phyloP scores from a whole-genome alignment of 805 yeast species.

The Pichia deserticola region DNA sequence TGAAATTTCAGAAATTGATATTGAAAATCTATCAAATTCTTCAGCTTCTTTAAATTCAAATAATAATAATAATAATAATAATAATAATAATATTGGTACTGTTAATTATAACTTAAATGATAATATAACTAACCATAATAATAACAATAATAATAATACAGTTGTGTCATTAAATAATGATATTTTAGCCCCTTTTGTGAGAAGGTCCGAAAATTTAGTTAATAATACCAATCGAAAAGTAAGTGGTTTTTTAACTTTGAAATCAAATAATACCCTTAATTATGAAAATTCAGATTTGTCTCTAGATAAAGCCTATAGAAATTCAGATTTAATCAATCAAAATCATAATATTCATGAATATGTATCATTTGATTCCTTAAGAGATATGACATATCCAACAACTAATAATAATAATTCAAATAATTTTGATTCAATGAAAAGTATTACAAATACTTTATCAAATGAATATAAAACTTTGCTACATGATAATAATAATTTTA shows the following conservation, averaged over 20 bases:
- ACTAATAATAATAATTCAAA: not conserved
- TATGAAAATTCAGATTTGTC: not conserved
- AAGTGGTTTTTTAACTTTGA: conserved; percentile 17
- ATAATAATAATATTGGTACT: conserved; percentile 4
- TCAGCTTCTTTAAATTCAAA: not conserved
- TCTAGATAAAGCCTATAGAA: no score
- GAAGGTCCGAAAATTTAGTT: conserved; percentile 20
- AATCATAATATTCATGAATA: conserved; percentile 23
- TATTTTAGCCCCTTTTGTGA: conserved; percentile 18
- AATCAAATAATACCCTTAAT: not conserved
- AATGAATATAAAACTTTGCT: no score
- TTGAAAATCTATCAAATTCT: not conserved
- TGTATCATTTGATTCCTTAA: conserved; percentile 35
- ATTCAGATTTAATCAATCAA: not conserved
- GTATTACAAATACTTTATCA: no score
- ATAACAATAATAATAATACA: no score
- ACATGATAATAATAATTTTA: conserved; percentile 13
- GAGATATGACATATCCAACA: conserved; percentile 14
- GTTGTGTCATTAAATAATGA: conserved; percentile 9
- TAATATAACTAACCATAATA: not conserved
- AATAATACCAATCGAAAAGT: conserved; percentile 23
- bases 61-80: not conserved
- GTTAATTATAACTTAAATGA: conserved; percentile 3
- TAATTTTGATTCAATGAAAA: no score
- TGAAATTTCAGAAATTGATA: not conserved